Evolutionary conservation across 2,329 filamentous ascomycete genomes (phyloP).

Genomic region (Aspergillus piperis): DNA sequence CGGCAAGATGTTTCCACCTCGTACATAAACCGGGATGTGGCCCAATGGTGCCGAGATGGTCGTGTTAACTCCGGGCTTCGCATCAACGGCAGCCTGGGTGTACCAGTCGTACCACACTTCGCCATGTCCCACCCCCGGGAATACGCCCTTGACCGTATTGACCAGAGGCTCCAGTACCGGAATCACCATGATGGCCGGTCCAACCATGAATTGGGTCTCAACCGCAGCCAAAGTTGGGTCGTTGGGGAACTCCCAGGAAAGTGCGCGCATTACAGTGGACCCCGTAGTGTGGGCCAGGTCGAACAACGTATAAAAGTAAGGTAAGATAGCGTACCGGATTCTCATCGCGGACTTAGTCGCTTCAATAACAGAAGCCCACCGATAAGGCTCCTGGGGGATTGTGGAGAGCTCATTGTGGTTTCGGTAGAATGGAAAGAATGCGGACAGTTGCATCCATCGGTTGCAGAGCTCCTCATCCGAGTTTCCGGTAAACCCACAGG

Average conservation of each 20-base stretch:
- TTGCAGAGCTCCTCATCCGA: constrained; percentile 69
- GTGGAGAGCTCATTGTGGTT: constrained; percentile 70
- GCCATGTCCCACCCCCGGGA: constrained; percentile 63
- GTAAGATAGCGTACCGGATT: constrained; percentile 70
- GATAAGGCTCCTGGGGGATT: constrained; percentile 69
- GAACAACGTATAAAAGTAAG: constrained; percentile 76
- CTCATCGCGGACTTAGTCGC: constrained; percentile 67
- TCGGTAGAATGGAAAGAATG: constrained; percentile 77
- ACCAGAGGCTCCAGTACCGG: constrained; percentile 65
- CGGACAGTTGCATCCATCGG: constrained; percentile 71
- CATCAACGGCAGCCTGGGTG: constrained; percentile 59
- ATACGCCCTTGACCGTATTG: constrained; percentile 66
- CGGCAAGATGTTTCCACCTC: constrained; percentile 68
- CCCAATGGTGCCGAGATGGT: constrained; percentile 63
- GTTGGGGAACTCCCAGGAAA: constrained; percentile 73
- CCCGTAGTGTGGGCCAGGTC: constrained; percentile 66
- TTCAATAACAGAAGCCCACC: constrained; percentile 66
- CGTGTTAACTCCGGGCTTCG: constrained; percentile 56
- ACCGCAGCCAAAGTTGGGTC: constrained; percentile 67
- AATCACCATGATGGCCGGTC: constrained; percentile 64
- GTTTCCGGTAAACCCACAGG: constrained; percentile 71
- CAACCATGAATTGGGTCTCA: constrained; percentile 72
- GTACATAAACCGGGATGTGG: constrained; percentile 71
- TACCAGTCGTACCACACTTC: constrained; percentile 81
- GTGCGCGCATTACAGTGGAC: constrained; percentile 69